phyloP scores from a whole-genome alignment of 2,329 filamentous ascomycete species.

The Grosmannia clavigera region DNA sequence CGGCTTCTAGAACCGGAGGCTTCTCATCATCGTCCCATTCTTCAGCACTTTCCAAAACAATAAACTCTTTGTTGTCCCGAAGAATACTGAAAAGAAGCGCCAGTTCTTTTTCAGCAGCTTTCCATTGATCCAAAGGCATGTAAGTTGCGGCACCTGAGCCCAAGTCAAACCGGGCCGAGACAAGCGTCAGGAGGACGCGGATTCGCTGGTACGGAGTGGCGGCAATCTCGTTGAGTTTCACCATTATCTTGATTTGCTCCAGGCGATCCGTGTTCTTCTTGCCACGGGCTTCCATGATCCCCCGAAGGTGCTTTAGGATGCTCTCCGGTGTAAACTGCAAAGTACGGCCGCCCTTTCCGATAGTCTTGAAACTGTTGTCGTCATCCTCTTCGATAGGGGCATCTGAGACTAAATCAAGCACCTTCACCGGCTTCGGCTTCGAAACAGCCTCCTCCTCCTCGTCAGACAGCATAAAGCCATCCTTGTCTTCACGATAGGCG shows the following conservation, averaged over 20 bases:
- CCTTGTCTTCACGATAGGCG: conserved; percentile 73
- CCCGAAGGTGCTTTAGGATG: conserved; percentile 91
- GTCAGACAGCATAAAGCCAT: conserved; percentile 75
- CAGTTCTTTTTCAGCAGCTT: conserved; percentile 81
- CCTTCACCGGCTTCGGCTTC: conserved; percentile 38
- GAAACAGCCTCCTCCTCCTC: conserved; percentile 55
- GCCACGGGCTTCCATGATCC: conserved; percentile 88
- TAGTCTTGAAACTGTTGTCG: conserved; percentile 79
- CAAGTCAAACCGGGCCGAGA: conserved; percentile 90
- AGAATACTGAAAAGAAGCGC: conserved; percentile 64
- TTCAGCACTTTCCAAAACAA: conserved; percentile 84
- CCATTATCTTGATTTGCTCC: conserved; percentile 96
- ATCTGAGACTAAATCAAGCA: conserved; percentile 32
- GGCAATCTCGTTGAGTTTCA: conserved; percentile 85
- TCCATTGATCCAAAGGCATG: conserved; percentile 97
- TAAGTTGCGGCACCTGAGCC: conserved; percentile 63
- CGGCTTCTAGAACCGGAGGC: conserved; percentile 58
- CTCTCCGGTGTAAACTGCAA: conserved; percentile 92
- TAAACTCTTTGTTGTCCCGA: conserved; percentile 64
- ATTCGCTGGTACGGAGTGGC: conserved; percentile 88
- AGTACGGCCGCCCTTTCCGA: conserved; percentile 79
- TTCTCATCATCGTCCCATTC: conserved; percentile 99
- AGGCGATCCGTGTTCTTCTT: conserved; percentile 96
- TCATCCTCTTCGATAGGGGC: conserved; percentile 51
- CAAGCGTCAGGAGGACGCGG: conserved; percentile 77